These are phyloP conservation scores for Solanum acaule DNA, from an alignment of 257 asterid species.

Conservation along the genomic window DNA sequence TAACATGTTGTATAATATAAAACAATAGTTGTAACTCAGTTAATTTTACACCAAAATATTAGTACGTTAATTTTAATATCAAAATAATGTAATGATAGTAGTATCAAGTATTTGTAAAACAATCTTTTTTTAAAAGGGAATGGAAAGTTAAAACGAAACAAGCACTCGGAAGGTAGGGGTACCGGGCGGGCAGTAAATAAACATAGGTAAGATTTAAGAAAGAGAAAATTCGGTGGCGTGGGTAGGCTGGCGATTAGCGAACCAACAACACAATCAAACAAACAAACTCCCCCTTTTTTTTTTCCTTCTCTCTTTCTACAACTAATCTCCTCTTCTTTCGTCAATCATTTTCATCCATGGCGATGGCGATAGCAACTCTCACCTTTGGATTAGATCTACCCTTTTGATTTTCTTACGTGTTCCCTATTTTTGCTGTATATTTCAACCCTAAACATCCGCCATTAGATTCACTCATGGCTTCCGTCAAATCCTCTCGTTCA, in stretches of 20 bases:
- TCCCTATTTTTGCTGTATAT: neutral
- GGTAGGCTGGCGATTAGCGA: neutral
- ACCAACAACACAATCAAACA: neutral
- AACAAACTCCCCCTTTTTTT: neutral
- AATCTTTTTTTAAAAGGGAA: no score
- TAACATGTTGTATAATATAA: neutral
- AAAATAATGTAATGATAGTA: no score
- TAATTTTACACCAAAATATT: neutral
- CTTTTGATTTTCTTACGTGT: neutral
- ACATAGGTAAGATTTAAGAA: neutral
- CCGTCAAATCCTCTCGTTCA: constrained; percentile 76
- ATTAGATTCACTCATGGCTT: constrained; percentile 41
- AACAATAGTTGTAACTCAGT: neutral
- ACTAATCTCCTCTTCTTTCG: neutral
- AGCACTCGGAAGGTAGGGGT: no score
- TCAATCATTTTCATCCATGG: neutral
- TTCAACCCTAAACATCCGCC: neutral
- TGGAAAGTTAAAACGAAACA: neutral
- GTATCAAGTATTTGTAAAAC: neutral
- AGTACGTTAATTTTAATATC: neutral
- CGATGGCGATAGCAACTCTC: neutral
- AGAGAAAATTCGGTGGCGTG: neutral
- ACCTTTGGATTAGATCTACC: neutral
- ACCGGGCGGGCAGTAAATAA: no score
- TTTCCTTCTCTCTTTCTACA: neutral